A percentile compares a stretch with the other conserved stretches of the same genome.
Conservation (phyloP, 164 flowering plant species). For the Taxillus chinensis region DNA sequence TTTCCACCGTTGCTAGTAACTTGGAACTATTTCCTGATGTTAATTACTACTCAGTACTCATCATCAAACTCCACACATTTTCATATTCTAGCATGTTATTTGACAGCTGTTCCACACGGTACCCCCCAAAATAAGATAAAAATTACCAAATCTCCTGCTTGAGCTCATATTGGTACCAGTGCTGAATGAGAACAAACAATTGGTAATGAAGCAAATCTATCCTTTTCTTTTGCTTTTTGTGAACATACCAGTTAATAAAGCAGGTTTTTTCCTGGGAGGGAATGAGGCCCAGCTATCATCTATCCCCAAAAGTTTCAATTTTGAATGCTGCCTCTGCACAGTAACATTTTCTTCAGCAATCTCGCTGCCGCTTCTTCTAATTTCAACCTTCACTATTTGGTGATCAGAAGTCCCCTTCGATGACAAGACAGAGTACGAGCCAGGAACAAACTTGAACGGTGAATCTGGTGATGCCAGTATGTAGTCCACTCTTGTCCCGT, state of each 20-base stretch:
- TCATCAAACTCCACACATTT: not conserved
- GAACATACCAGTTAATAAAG: not conserved
- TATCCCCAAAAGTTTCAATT: not conserved
- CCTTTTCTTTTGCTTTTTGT: not conserved
- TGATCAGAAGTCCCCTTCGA: slow-evolving; percentile 99
- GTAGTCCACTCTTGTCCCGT: slow-evolving; percentile 92
- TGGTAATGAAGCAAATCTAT: not conserved
- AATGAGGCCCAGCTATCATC: too few species aligned
- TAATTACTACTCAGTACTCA: not conserved
- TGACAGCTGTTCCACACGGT: not conserved
- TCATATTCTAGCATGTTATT: not conserved
- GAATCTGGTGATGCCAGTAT: slow-evolving; percentile 59
- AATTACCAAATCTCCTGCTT: not conserved
- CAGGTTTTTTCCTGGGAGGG: not conserved
- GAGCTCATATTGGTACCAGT: not conserved
- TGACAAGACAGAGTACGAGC: slow-evolving; percentile 78
- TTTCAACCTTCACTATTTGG: slow-evolving; percentile 46
- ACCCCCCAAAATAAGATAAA: not conserved
- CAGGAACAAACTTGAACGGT: slow-evolving; percentile 72
- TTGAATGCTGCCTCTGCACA: not conserved
- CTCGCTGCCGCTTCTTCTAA: not conserved
- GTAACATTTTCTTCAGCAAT: not conserved
- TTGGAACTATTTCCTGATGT: not conserved
- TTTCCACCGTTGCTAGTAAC: not conserved
- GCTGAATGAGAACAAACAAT: not conserved